Evolutionary conservation across 164 flowering plant species (phyloP).

Genomic region (Liquidambar formosana): DNA sequence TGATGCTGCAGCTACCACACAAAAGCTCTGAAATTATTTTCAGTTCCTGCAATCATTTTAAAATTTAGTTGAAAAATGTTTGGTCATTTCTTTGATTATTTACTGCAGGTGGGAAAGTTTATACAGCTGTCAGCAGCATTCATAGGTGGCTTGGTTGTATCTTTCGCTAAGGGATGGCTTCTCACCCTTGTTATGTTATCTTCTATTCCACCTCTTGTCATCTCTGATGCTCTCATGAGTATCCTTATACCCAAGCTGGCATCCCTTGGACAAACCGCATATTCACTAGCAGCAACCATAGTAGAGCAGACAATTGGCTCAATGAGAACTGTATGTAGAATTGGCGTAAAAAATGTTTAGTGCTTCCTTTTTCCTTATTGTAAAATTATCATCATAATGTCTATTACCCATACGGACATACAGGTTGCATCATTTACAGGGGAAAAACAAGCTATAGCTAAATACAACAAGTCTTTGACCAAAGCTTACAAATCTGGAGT

Average conservation of each 20-base stretch:
- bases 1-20: too few relatives aligned
- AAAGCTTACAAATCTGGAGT: too few relatives aligned
- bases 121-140: slow-evolving; percentile 45
- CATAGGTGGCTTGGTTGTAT: slow-evolving; percentile 49
- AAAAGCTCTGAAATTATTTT: background rate
- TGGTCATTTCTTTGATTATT: background rate
- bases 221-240: slow-evolving; percentile 31
- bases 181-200: slow-evolving; percentile 50
- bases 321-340: slow-evolving; percentile 48
- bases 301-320: slow-evolving; percentile 57
- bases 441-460: slow-evolving; percentile 52
- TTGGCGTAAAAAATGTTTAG: background rate
- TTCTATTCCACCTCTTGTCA: slow-evolving; percentile 41
- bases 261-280: slow-evolving; percentile 45
- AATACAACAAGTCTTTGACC: too few relatives aligned
- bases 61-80: background rate
- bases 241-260: slow-evolving; percentile 33
- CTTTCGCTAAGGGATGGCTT: slow-evolving; percentile 54
- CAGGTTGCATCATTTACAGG: slow-evolving; percentile 63
- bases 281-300: slow-evolving; percentile 45
- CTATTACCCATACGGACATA: background rate
- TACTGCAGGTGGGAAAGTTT: too few relatives aligned
- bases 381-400: background rate
- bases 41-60: background rate
- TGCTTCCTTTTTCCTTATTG: background rate